phyloP scores from a whole-genome alignment of 495 filamentous ascomycete genomes.

The Neurospora sp. region DNA sequence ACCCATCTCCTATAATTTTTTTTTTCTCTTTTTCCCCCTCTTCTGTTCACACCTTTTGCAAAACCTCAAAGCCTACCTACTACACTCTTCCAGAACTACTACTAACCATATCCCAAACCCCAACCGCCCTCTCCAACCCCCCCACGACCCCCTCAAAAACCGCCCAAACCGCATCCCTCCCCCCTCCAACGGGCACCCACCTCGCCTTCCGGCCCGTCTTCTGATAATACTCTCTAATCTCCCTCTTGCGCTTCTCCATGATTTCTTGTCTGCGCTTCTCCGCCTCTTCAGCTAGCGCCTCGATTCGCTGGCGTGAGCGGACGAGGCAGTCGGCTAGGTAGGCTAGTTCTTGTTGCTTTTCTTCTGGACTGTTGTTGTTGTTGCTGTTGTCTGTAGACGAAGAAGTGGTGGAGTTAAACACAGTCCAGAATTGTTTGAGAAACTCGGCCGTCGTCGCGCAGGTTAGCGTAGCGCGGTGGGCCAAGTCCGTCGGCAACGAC shows the following conservation, averaged over 20 bases:
- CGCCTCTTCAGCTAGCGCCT: conserved; percentile 68
- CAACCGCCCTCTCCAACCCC: conserved; percentile 53
- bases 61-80: too few species aligned
- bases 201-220: conserved; percentile 59
- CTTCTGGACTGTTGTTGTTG: conserved; percentile 26
- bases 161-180: conserved; percentile 61
- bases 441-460: conserved; percentile 92
- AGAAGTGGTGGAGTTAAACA: conserved; percentile 79
- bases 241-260: conserved; percentile 53
- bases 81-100: neutral
- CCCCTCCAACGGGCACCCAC: conserved; percentile 60
- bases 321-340: conserved; percentile 69
- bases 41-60: too few species aligned
- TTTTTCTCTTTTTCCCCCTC: too few species aligned
- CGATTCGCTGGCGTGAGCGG: conserved; percentile 66
- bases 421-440: conserved; percentile 88
- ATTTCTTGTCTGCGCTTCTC: conserved; percentile 58
- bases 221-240: conserved; percentile 56
- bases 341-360: conserved; percentile 56
- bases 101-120: conserved; percentile 43
- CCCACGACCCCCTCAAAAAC: conserved; percentile 61
- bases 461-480: conserved; percentile 68
- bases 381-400: conserved; percentile 11
- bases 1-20: neutral
- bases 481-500: conserved; percentile 53